These are phyloP conservation scores for Russula lepida DNA, from an alignment of 768 basidiomycete species.

Conservation along the genomic window DNA sequence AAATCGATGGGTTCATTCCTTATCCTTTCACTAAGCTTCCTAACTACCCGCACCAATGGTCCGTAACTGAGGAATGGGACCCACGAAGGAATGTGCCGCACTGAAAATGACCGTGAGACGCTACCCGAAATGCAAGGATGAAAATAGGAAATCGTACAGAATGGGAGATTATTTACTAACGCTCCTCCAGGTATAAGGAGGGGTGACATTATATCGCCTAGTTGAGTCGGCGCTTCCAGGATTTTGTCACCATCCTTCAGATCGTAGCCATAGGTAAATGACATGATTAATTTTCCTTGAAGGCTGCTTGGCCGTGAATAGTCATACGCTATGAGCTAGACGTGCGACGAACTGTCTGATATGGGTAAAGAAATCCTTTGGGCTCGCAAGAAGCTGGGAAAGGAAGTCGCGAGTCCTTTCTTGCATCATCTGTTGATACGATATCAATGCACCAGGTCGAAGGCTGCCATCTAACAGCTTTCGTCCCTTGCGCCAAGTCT, in stretches of 20 bases:
- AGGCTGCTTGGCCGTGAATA: neutral
- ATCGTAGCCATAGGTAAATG: constrained; percentile 1
- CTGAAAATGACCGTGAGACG: neutral
- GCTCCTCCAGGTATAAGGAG: constrained; percentile 1
- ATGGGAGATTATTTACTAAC: constrained; percentile 1
- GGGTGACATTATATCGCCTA: neutral
- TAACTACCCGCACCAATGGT: neutral
- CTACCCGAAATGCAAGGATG: no score
- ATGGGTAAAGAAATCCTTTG: neutral
- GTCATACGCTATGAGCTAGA: no score
- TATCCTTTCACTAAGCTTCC: neutral
- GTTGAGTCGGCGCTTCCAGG: neutral
- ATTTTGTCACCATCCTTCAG: neutral
- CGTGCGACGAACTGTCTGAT: neutral
- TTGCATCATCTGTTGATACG: neutral
- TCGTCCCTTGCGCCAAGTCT: neutral
- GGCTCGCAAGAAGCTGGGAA: neutral
- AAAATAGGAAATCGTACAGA: neutral
- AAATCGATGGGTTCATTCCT: neutral
- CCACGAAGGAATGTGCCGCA: neutral
- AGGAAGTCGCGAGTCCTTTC: neutral
- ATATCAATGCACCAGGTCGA: neutral
- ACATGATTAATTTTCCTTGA: neutral
- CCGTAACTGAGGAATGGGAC: neutral
- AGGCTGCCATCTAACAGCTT: no score